Base-by-base conservation (phyloP, 179 eudicot species). In the Nepenthes alata region DNA sequence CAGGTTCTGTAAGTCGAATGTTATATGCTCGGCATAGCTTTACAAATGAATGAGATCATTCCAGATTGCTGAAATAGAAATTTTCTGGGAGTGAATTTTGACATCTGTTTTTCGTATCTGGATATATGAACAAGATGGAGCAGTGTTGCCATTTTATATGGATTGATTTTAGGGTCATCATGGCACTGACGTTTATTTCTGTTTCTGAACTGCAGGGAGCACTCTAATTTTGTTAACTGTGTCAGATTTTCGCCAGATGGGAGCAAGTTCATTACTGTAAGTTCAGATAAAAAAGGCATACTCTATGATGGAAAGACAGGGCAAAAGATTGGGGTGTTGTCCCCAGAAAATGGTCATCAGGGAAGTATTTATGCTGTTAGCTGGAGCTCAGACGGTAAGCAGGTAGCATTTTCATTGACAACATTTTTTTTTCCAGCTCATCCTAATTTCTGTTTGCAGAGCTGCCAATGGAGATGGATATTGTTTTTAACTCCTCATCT, bases 361-460 rank as follows among this genome's bases (percentile, higher is more conserved):
- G 98, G 98, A 52, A 93, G 97, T 76, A 83, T 93, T 66, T 93
- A 93, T 74, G 95, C 98, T 36, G 88, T 87, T 58, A 89, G 97
- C 76, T 93, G 98, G 98, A 87, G 97, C 67, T 85, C 93, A 52
- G 95, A 93, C 69, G 72, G 95, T 66, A 86, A 83, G 80, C 77
- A 89, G 89, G 98, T 81, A 72, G 61, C 55, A 34, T n/a, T 39
- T 9, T 2, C 37, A 51, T 25, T 25, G 25, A 0, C 25, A 25
- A 25, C 25, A 25, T 25, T 25, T 25, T 25, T 25, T 25, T 25
- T 25, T 25, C 25, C 25, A 3, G n/a, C 15, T 50, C 53, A 50
- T 15, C 37, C 11, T 57, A 6, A 11, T 59, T 34, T 37, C 2
- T 54, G 35, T 62, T 37, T 7, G 6, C 45, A 4, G 45, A 41